Percentiles rank a stretch among this genome's conserved stretches.
Evolutionary conservation across 1,139 yeast species (phyloP).

Genomic region (Blastobotrys serpentis): DNA sequence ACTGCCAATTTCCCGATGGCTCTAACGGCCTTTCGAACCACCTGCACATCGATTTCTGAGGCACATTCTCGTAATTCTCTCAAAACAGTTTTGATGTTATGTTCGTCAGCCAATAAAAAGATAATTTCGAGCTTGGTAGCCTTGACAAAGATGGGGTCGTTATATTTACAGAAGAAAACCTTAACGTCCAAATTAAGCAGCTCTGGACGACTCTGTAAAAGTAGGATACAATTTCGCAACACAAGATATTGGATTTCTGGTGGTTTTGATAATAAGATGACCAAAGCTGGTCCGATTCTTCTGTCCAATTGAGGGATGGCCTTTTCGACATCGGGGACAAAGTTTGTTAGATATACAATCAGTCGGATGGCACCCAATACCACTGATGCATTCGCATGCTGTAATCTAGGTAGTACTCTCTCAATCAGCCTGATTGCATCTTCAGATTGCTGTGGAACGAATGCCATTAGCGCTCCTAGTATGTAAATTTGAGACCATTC

Average conservation of each 20-base stretch:
- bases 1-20: conserved; percentile 90
- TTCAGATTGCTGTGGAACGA: conserved; percentile 63
- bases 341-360: conserved; percentile 70
- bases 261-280: conserved; percentile 71
- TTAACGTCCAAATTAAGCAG: conserved; percentile 66
- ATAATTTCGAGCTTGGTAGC: conserved; percentile 88
- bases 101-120: conserved; percentile 68
- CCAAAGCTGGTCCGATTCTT: conserved; percentile 68
- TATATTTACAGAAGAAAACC: conserved; percentile 76
- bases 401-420: conserved; percentile 67
- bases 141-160: conserved; percentile 85
- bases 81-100: conserved; percentile 60
- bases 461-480: conserved; percentile 65
- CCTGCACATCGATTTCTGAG: conserved; percentile 77
- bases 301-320: conserved; percentile 55
- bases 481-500: conserved; percentile 82
- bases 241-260: conserved; percentile 83
- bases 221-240: conserved; percentile 72
- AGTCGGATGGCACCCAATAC: conserved; percentile 74
- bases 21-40: conserved; percentile 82
- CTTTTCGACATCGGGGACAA: conserved; percentile 45
- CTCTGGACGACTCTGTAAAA: conserved; percentile 65
- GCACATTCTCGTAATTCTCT: conserved; percentile 83
- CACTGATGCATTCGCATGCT: conserved; percentile 79
- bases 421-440: conserved; percentile 72